Evolutionary conservation across 2,329 filamentous ascomycete species (phyloP), one percentile per base, ranked within the genome.

Genomic region (Beauveria brongniartii): DNA sequence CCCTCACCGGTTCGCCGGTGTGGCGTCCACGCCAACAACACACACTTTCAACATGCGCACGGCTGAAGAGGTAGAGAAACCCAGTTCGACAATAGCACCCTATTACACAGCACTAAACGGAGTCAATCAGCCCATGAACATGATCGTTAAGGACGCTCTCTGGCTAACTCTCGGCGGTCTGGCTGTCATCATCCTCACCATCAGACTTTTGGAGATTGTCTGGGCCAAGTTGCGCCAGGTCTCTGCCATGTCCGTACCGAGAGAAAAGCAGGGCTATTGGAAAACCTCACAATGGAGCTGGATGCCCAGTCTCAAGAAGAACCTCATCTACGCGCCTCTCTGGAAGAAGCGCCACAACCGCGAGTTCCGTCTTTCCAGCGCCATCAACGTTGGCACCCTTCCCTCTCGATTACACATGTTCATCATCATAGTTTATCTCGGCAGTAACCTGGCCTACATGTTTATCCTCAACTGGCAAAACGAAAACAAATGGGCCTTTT

Each of bases 291-390:
- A 84, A 68, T 84, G 78, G 77, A 76, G 74, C 61, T 84, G 82
- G 81, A 83, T 85, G 78, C 84, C 85, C 14, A 74, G 74, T 62
- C 66, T 88, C 66, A 88, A 88, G 76, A 84, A 81, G 70, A 74
- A 86, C 65, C 67, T 89, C 61, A 72, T 73, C 53, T 77, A 88
- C 66, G 85, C 86, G 1, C 86, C 86, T 3, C 73, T 89, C 26
- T 81, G 81, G 73, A 81, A 75, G 16, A 88, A 87, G 69, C 81
- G 86, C 52, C 86, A 89, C 73, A 88, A 88, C 74, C 78, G 84
- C 67, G 86, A 89, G 71, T 80, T 89, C 67, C 79, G 79, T 67
- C 73, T 88, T 56, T 87, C 83, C 57, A 77, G 78, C 9, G 84
- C 83, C 62, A 67, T 85, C 64, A 85, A 84, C 69, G 74, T 82